Evolutionary conservation across 2,329 filamentous ascomycete genomes (phyloP).

Genomic region (Diplocarpon rosae): DNA sequence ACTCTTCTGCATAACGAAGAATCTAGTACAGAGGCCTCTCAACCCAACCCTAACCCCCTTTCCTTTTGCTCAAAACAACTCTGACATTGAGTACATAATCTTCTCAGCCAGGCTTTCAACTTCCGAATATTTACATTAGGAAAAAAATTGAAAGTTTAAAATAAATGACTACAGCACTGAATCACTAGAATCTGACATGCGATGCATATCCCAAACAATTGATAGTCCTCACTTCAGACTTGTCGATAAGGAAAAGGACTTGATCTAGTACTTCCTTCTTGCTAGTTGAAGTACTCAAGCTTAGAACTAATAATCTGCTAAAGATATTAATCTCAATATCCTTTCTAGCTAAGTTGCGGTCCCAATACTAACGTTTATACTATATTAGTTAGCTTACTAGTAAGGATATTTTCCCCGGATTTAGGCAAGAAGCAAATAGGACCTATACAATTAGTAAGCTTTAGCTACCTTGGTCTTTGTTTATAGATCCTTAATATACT

Average conservation of each 20-base stretch:
- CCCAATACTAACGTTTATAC: constrained; percentile 47
- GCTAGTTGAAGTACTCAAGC: constrained; percentile 40
- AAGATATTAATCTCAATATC: constrained; percentile 46
- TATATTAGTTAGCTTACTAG: constrained; percentile 44
- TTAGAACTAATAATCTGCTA: constrained; percentile 46
- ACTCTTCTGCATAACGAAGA: too few relatives aligned
- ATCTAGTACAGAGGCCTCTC: too few relatives aligned
- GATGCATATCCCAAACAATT: constrained; percentile 42
- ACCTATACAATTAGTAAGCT: constrained; percentile 29
- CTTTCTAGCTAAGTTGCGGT: constrained; percentile 41
- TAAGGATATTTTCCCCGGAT: constrained; percentile 38
- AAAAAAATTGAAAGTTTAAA: too few relatives aligned
- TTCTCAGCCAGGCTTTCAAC: too few relatives aligned
- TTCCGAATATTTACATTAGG: too few relatives aligned
- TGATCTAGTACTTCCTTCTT: constrained; percentile 33
- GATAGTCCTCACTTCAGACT: constrained; percentile 35
- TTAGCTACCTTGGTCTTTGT: not conserved
- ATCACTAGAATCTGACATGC: too few relatives aligned
- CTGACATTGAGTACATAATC: too few relatives aligned
- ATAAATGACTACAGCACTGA: too few relatives aligned
- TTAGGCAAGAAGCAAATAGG: constrained; percentile 48
- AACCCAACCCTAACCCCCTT: too few relatives aligned
- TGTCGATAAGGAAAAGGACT: constrained; percentile 34
- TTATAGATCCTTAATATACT: not conserved
- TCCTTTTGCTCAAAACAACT: too few relatives aligned